Evolutionary conservation across 768 basidiomycete species (phyloP).

Genomic region (Mycena pura): DNA sequence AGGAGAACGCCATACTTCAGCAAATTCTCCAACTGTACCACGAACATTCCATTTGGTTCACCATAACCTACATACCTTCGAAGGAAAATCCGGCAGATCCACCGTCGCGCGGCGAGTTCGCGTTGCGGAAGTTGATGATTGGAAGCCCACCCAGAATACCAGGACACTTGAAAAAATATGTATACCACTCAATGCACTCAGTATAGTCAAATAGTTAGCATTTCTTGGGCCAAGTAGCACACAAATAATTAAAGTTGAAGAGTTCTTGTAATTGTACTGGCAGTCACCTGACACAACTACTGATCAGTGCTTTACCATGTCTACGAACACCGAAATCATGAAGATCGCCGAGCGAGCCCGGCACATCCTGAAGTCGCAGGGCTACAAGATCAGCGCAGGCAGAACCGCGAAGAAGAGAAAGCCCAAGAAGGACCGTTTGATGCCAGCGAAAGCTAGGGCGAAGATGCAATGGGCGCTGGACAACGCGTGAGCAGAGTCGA

Average conservation of each 20-base stretch:
- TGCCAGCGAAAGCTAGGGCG: not conserved
- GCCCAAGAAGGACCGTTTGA: not conserved
- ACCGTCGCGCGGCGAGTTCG: constrained; percentile 37
- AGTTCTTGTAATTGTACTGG: too few species aligned
- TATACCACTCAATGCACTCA: too few species aligned
- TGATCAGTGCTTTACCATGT: too few species aligned
- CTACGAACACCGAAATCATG: too few species aligned
- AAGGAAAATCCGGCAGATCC: constrained; percentile 42
- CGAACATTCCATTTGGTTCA: constrained; percentile 29
- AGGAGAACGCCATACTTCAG: constrained; percentile 37
- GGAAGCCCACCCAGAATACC: not conserved
- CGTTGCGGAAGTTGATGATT: not conserved
- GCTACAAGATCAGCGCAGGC: too few species aligned
- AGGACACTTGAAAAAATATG: not conserved
- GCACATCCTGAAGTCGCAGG: too few species aligned
- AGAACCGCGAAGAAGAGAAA: not conserved
- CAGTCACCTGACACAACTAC: too few species aligned
- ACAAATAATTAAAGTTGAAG: too few species aligned
- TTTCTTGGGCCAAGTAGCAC: too few species aligned
- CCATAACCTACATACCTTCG: constrained; percentile 36
- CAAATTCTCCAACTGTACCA: constrained; percentile 33
- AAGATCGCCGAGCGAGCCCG: too few species aligned
- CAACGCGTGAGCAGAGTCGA: constrained; percentile 16
- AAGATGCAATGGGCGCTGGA: not conserved
- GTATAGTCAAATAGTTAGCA: too few species aligned